Base-by-base conservation (phyloP, 1,284 basidiomycete species). In the Apiotrichum siamense region DNA sequence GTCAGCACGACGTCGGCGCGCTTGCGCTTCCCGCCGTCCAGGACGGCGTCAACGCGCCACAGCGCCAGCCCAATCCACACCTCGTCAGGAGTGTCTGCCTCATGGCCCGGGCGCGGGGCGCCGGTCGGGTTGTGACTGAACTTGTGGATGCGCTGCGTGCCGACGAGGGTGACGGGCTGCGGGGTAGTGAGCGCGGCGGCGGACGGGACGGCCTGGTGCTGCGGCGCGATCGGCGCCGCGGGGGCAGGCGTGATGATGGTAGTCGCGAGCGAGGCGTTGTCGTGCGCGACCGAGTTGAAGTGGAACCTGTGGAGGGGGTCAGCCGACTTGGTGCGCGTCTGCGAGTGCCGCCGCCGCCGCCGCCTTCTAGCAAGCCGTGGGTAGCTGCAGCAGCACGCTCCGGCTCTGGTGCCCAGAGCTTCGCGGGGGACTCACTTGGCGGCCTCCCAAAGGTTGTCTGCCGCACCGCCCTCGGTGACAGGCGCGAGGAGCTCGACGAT, bases 401-500 rank as follows among this genome's bases (percentile, higher is more conserved):
- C 27, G 23, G 12, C 21, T 33, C 18, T 20, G 33, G 33, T 18
- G 38, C 25, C 15, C 26, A 40, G 15, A 18, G 23, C 5, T 10
- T 4, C 17, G 17, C 17, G 17, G 17, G 6, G 3, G 39, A 63
- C 76, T 72, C 67, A 88, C 88, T 79, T 86, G 62, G 82, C 80
- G 24, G 87, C 87, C 48, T 85, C 83, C 61, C 63, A 72, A 11
- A 73, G 56, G 31, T 77, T 72, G 21, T 71, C 56, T 23, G 54
- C 58, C 1, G 69, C 67, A 15, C 33, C 72, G 43, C 83, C 78
- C 29, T 77, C 67, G 32, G 79, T 76, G 33, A 83, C 81, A 41
- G 93, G 86, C 71, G 89, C 75, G 9, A 98, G 77, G 18, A 97
- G 81, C 69, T 99, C 96, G 23, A 97, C 72, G 51, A 98, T 83